Conservation (phyloP, 2,329 filamentous ascomycete species). For the Trichoderma asperellum region DNA sequence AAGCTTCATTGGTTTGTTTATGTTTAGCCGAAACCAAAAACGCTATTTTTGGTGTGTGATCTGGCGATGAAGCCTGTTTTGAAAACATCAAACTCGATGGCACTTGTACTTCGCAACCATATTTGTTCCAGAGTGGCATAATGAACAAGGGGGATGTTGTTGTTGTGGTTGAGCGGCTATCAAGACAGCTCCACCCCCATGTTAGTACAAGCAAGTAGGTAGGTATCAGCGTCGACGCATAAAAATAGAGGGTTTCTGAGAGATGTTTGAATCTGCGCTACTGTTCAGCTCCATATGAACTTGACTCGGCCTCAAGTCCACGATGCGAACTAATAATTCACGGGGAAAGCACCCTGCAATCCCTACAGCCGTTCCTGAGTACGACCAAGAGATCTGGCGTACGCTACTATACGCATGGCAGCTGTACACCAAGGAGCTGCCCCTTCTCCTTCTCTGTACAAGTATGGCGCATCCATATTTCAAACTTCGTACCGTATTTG, state of each 20-base stretch:
- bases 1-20: slow-evolving; percentile 18
- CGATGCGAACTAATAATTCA: not conserved
- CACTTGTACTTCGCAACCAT: not conserved
- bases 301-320: not conserved
- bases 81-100: not conserved
- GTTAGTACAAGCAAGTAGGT: not conserved
- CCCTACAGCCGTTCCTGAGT: slow-evolving; percentile 3
- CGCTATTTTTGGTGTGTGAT: slow-evolving; percentile 6
- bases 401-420: not conserved
- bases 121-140: slow-evolving; percentile 9
- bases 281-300: not conserved
- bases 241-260: not conserved
- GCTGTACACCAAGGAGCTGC: slow-evolving; percentile 9
- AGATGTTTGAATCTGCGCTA: not conserved
- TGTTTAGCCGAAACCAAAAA: slow-evolving; percentile 8
- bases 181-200: not conserved
- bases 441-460: not conserved
- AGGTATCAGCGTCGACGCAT: not conserved
- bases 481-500: slow-evolving; percentile 10
- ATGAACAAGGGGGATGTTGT: slow-evolving; percentile 4
- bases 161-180: not conserved
- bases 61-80: slow-evolving; percentile 1
- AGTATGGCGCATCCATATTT: slow-evolving; percentile 3
- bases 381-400: slow-evolving; percentile 14
- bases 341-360: not conserved